Base-by-base conservation (phyloP, 371 early-diverging fungal genomes). In the Haplosporangium sp. region DNA sequence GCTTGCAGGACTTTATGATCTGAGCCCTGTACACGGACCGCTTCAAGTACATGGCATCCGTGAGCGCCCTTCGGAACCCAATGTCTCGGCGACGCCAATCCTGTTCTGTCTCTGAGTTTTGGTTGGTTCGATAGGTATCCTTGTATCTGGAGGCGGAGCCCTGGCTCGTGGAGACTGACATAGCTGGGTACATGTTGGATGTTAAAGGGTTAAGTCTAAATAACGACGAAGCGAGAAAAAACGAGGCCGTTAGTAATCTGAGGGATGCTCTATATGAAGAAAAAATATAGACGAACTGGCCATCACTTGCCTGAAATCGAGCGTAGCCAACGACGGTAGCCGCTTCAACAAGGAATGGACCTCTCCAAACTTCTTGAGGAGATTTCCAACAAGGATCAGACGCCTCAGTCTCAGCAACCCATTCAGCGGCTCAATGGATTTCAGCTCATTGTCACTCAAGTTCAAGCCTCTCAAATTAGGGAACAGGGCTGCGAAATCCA, bases 351-450 rank as follows among this genome's bases (percentile, higher is more conserved):
- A 72, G 7, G 73, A 62, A 23, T 83, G 59, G 6, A 81, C 74
- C 42, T 83, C 79, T 18, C 64, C 63, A 13, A 85, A 59, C 46
- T 82, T 82, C 23, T 82, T 71, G n/a, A 89, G 54, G 41, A 80
- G 81, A 42, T 89, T 89, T 20, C 85, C 86, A 7, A 89, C 79
- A 75, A 87, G 73, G 2, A 87, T 81, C 53, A 89, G 62, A 20
- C 83, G 81, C 41, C 76, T 76, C 10, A 89, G 59, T 14, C 84
- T 82, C 9, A 83, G 83, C 9, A 86, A 56, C 55, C 85, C 83
- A 43, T 80, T 71, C 41, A 89, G 57, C 0, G 86, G 81, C 0
- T 82, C 69, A n/a, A 89, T 81, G 21, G 83, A 81, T 38, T 76
- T 68, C 54, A 89, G 59, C n/a, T 79, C 80, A 55, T 89, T 89